Evolutionary conservation across 371 early-diverging fungal species (phyloP), one percentile per base, ranked within the genome.

Genomic region (Mucor sp.): DNA sequence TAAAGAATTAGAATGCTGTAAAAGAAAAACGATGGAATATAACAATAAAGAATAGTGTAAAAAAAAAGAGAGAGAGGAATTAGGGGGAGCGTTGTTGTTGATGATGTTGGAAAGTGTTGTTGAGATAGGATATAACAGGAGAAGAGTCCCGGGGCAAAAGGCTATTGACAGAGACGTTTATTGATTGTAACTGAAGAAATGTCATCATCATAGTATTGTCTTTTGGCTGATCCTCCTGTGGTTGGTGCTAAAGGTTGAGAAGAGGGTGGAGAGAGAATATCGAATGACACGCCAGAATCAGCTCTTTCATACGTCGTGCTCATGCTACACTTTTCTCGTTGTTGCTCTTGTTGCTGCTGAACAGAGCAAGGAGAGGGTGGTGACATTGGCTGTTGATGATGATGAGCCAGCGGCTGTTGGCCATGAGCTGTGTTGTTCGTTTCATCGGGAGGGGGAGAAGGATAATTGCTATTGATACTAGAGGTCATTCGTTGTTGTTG

Each of bases 201-300:
- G 15, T 41, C 60, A 27, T 60, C 37, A 19, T 60, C 60, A 17
- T 21, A 12, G 4, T 28, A 60, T n/a, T 41, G 44, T 60, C 60
- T 60, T 28, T 60, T 60, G 6, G 60, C 12, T 50, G 50, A 25
- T 25, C 50, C 43, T 25, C 43, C 41, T 62, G 48, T 37, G 55
- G 50, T 50, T 50, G 50, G 11, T 37, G 37, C 8, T 50, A 25
- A 50, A 12, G 55, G 39, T 41, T 58, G 39, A 65, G 58, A 57
- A 30, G 58, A 58, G 43, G 63, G 58, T 41, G 68, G 68, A 58
- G 65, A 65, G 33, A 69, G 44, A 6, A 68, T 28, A 25, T 63
- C 68, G 32, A 70, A 61, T 19, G 61, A 65, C 8, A 70, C 62
- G 32, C 66, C 70, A 19, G 70, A 70, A 70, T 70, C 70, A 21